Conservation (phyloP, 495 filamentous ascomycete species). For the Penicillium herquei region DNA sequence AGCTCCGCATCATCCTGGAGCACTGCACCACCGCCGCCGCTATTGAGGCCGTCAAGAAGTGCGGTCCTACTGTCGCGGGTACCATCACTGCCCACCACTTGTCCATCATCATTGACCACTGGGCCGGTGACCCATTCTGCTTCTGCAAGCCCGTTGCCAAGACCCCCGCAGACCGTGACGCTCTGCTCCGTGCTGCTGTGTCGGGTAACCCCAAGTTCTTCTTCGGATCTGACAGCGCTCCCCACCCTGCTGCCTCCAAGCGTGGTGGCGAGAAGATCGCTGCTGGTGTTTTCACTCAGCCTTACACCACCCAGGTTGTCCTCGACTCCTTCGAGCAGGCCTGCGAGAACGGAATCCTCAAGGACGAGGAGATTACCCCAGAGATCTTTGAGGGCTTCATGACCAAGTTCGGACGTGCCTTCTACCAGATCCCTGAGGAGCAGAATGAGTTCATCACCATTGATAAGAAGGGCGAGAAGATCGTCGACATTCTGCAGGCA, state of each 20-base stretch:
- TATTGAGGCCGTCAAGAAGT: constrained; percentile 70
- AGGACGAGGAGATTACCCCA: constrained; percentile 64
- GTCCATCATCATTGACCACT: constrained; percentile 73
- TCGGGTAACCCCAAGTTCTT: constrained; percentile 79
- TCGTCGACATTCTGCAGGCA: constrained; percentile 49
- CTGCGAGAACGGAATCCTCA: constrained; percentile 61
- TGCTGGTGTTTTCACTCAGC: constrained; percentile 88
- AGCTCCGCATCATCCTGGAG: constrained; percentile 71
- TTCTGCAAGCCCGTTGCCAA: constrained; percentile 90
- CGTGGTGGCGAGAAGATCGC: constrained; percentile 62
- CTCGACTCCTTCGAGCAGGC: constrained; percentile 72
- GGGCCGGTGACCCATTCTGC: constrained; percentile 70
- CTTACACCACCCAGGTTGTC: constrained; percentile 75
- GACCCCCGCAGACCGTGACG: constrained; percentile 68
- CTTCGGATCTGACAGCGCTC: constrained; percentile 68
- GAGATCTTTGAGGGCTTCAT: constrained; percentile 74
- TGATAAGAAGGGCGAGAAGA: constrained; percentile 58
- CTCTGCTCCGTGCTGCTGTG: constrained; percentile 66
- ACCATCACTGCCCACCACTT: constrained; percentile 77
- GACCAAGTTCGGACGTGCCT: constrained; percentile 66
- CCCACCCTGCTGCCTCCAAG: constrained; percentile 75
- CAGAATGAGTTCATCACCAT: constrained; percentile 60
- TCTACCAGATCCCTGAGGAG: constrained; percentile 59
- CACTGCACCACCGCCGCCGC: constrained; percentile 87
- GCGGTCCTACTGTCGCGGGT: constrained; percentile 65